Evolutionary conservation across 257 asterid species (phyloP).

Genomic region (Salvia rosmarinus): DNA sequence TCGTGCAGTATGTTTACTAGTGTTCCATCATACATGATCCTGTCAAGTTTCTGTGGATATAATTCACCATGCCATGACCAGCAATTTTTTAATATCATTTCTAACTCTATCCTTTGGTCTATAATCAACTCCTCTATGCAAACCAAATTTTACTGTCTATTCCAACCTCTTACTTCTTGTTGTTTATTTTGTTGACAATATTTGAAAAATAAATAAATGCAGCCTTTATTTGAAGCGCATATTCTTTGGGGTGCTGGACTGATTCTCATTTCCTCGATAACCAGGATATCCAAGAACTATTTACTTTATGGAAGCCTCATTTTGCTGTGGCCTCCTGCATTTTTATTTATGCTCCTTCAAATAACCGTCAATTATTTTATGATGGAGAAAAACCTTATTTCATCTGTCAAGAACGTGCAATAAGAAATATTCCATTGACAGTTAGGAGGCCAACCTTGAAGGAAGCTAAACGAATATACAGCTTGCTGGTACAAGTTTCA

Average conservation of each 20-base stretch:
- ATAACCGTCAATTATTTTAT: slow-evolving; percentile 76
- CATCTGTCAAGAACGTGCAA: slow-evolving; percentile 55
- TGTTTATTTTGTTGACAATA: neutral
- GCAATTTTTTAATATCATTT: neutral
- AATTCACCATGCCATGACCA: neutral
- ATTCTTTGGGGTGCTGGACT: slow-evolving; percentile 33
- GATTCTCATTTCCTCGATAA: slow-evolving; percentile 31
- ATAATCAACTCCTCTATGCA: slow-evolving; percentile 12
- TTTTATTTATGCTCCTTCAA: slow-evolving; percentile 76
- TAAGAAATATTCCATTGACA: slow-evolving; percentile 78
- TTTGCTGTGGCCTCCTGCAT: slow-evolving; percentile 67
- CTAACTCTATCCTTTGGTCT: neutral
- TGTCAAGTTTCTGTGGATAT: slow-evolving; percentile 10
- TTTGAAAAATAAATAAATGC: neutral
- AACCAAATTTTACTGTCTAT: neutral
- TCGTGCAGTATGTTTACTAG: neutral
- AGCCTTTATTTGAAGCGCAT: slow-evolving; percentile 7
- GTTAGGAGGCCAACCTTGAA: slow-evolving; percentile 87
- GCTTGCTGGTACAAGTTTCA: slow-evolving; percentile 65
- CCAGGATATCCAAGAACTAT: slow-evolving; percentile 86
- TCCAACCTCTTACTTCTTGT: neutral
- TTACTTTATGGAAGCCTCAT: slow-evolving; percentile 78
- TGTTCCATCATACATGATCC: slow-evolving; percentile 6
- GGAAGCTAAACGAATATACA: slow-evolving; percentile 81
- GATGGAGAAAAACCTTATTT: slow-evolving; percentile 81